Evolutionary conservation across 192 early-diverging fungal species (phyloP).

Genomic region (Linnemannia zychae): DNA sequence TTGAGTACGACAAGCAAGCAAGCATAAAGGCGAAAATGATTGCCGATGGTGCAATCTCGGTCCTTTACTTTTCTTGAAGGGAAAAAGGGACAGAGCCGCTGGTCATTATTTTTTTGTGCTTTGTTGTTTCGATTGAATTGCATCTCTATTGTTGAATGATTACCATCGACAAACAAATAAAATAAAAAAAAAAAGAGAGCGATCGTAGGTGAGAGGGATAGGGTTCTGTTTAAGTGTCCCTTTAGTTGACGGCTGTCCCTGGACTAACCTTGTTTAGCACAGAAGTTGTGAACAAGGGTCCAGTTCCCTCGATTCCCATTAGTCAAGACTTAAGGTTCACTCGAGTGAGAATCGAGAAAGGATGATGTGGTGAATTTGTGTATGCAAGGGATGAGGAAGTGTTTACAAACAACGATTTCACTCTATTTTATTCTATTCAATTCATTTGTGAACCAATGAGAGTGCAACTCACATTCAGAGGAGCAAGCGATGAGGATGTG

Average conservation of each 20-base stretch:
- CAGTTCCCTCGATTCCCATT: not conserved
- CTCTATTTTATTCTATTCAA: not conserved
- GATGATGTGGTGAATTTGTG: too few species aligned
- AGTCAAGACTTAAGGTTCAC: too few species aligned
- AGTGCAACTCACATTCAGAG: not conserved
- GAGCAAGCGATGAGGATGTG: not conserved
- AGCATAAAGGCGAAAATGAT: not conserved
- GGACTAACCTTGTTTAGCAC: not conserved
- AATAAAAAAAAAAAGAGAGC: not conserved
- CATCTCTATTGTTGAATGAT: not conserved
- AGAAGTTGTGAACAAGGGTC: not conserved
- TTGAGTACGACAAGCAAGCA: too few species aligned
- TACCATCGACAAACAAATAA: too few species aligned
- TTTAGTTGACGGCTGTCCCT: not conserved
- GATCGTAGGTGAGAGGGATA: not conserved
- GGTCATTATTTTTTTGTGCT: not conserved
- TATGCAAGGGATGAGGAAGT: not conserved
- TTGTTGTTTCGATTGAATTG: not conserved
- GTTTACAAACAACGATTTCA: not conserved
- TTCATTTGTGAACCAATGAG: not conserved
- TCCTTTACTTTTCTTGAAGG: not conserved
- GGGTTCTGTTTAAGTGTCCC: too few species aligned
- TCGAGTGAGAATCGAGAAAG: too few species aligned
- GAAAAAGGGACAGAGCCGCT: not conserved
- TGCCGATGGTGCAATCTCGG: constrained; percentile 4